phyloP scores from a whole-genome alignment of 345 rosid species.

The Odontarrhena argentea region DNA sequence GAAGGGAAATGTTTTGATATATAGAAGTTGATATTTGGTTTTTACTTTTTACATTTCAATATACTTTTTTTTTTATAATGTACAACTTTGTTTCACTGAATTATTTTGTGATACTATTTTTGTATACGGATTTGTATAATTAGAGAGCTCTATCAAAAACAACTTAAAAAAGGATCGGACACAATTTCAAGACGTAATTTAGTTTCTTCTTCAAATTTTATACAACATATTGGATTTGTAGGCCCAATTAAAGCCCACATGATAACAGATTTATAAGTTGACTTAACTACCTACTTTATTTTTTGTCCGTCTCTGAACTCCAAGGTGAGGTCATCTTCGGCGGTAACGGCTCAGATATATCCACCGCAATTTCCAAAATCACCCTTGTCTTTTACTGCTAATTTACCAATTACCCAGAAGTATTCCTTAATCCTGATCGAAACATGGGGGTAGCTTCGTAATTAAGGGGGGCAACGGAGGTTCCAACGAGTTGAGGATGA shows the following conservation, averaged over 20 bases:
- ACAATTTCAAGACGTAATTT: background rate
- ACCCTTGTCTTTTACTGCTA: background rate
- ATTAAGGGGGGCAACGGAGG: slow-evolving; percentile 20
- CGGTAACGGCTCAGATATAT: slow-evolving; percentile 40
- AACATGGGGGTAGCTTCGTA: slow-evolving; percentile 31
- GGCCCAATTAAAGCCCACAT: slow-evolving; percentile 22
- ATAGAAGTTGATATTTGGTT: slow-evolving; percentile 3
- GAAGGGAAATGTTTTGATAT: background rate
- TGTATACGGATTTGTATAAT: slow-evolving; percentile 6
- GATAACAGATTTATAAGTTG: slow-evolving; percentile 1
- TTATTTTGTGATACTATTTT: slow-evolving; percentile 1
- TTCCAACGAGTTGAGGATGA: slow-evolving; percentile 52
- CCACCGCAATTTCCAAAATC: background rate
- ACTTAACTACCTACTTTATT: background rate
- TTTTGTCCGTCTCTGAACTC: background rate
- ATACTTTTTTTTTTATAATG: background rate
- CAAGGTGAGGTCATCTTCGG: slow-evolving; percentile 30
- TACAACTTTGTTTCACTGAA: background rate
- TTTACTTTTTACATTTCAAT: background rate
- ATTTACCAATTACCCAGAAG: background rate
- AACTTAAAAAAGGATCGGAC: too few species aligned
- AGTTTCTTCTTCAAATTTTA: background rate
- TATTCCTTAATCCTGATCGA: background rate
- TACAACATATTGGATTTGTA: background rate
- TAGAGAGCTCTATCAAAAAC: background rate